A percentile compares a stretch with the other conserved stretches of the same genome.
phyloP scores from a whole-genome alignment of 176 grass and related monocot species.

The Hordeum marinum region DNA sequence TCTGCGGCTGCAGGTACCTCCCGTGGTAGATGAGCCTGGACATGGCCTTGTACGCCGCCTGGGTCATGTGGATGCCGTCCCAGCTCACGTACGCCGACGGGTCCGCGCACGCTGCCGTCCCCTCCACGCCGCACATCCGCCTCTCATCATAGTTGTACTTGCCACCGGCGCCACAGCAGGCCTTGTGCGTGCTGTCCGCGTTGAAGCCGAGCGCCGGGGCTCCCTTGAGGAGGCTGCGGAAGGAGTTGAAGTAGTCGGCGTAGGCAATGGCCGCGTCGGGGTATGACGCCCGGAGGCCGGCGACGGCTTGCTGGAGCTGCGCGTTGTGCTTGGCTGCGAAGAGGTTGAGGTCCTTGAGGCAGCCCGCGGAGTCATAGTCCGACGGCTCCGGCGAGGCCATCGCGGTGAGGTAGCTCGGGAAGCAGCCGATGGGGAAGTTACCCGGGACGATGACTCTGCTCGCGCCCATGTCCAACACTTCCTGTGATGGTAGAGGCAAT shows the following conservation, averaged over 20 bases:
- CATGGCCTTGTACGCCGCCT: conserved; percentile 71
- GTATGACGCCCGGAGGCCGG: conserved; percentile 22
- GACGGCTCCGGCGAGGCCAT: conserved; percentile 29
- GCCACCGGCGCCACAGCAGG: conserved; percentile 74
- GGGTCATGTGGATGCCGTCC: conserved; percentile 93
- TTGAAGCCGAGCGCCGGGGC: conserved; percentile 60
- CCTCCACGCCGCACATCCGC: conserved; percentile 55
- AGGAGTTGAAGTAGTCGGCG: conserved; percentile 82
- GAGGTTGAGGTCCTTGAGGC: conserved; percentile 59
- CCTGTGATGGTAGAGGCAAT: conserved; percentile 7
- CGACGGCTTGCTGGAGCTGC: conserved; percentile 44
- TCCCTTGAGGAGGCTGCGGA: conserved; percentile 46
- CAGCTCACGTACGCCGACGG: conserved; percentile 67
- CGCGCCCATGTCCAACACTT: conserved; percentile 71
- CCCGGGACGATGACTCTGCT: conserved; percentile 63
- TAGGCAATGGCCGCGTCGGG: conserved; percentile 57
- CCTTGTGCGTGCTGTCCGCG: conserved; percentile 29
- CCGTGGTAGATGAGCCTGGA: conserved; percentile 44
- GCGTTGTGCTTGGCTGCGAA: conserved; percentile 71
- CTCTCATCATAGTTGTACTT: conserved; percentile 57
- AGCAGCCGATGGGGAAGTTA: conserved; percentile 89
- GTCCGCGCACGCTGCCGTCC: conserved; percentile 43
- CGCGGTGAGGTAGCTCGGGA: conserved; percentile 65
- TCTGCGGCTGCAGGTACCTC: conserved; percentile 44
- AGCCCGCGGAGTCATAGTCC: conserved; percentile 51